Evolutionary conservation across 225 moss, liverwort and hornwort species (phyloP).

Genomic region (Sphagnum contortum): DNA sequence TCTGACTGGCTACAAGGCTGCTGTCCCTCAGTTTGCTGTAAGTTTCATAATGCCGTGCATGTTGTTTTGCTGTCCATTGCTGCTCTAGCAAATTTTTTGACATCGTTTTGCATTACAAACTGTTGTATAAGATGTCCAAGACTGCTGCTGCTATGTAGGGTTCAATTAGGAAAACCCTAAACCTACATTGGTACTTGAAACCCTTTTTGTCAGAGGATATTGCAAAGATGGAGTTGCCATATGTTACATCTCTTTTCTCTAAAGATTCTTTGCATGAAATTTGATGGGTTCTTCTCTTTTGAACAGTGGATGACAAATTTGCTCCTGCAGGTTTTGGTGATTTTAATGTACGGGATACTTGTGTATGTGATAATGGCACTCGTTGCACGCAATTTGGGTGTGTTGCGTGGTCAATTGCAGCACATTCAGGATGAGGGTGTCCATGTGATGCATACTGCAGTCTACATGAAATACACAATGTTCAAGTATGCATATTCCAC

Average conservation of each 20-base stretch:
- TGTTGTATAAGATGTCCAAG: no score
- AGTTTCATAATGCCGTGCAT: neutral
- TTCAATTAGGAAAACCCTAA: no score
- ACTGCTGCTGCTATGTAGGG: no score
- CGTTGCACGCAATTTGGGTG: slow-evolving; percentile 51
- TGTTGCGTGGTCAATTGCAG: slow-evolving; percentile 69
- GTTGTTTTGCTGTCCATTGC: no score
- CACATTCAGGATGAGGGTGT: slow-evolving; percentile 78
- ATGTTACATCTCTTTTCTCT: neutral
- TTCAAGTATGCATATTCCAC: slow-evolving; percentile 34
- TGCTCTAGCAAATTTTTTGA: no score
- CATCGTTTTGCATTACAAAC: no score
- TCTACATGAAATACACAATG: slow-evolving; percentile 76
- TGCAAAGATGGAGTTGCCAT: no score
- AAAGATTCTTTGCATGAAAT: neutral
- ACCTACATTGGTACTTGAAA: no score
- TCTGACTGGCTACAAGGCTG: slow-evolving; percentile 91
- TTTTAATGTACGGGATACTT: slow-evolving; percentile 59
- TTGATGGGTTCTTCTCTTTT: no score
- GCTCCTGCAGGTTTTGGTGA: slow-evolving; percentile 56
- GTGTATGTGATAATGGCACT: slow-evolving; percentile 74
- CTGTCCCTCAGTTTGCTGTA: slow-evolving; percentile 82
- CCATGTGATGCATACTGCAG: slow-evolving; percentile 78
- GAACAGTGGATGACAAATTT: no score
- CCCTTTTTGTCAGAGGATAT: no score